Base-by-base conservation (phyloP, 202 grass and related monocot genomes). In the Schoenoplectus triqueter region DNA sequence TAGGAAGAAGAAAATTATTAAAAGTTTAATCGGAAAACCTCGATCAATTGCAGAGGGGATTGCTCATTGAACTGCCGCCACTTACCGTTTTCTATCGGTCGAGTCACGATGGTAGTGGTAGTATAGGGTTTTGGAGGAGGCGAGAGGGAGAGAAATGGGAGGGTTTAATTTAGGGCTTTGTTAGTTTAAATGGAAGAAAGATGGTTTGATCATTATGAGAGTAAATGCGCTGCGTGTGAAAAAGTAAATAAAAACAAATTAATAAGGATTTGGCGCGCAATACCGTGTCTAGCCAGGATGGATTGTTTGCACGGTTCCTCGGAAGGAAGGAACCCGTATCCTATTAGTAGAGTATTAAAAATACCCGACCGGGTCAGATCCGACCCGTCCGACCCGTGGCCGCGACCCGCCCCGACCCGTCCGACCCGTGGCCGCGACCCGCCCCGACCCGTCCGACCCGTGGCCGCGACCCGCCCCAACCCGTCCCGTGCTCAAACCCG, bases 241-340 rank as follows among this genome's bases (percentile, higher is more conserved):
- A 66, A 66, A 3, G 5, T 3, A 47, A 3, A 66, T 11, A 3
- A 15, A 59, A 59, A n/a, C 11, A 10, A 39, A 66, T 66, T 66
- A 39, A 66, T 31, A 39, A 10, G 64, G 64, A 17, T 66, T 66
- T 66, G 64, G 64, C 64, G 64, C 64, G 64, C 64, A 39, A 66
- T 7, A 66, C 64, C 64, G 19, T 10, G 64, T 66, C 64, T 66
- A 62, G 55, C 64, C 20, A 62, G 55, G 55, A 4, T 59, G 11
- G 11, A 59, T 59, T 59, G 55, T 10, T 59, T 4, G 5, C 15
- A 59, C 5, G 11, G 55, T 13, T 59, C 55, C 13, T 59, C 55
- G 2, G 13, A n/a, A 59, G 55, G 3, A 10, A 31, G 31, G 31
- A 31, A 31, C 31, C 31, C 31, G 31, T 31, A 31, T 31, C 31